phyloP scores from a whole-genome alignment of 257 asterid species.

The Euphrasia confusa region DNA sequence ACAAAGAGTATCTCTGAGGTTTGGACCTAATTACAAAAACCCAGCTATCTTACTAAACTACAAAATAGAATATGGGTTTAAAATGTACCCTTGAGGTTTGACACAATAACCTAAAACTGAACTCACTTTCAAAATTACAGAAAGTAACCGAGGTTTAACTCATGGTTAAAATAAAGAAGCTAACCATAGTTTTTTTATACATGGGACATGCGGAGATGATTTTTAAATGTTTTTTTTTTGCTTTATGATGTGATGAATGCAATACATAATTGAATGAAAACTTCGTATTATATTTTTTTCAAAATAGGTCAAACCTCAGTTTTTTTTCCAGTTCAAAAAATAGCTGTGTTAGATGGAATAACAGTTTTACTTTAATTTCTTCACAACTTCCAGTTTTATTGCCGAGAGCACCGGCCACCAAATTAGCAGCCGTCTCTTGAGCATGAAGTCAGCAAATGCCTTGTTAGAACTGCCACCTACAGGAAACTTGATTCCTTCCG shows the following conservation, averaged over 20 bases:
- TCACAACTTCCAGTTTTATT: slow-evolving; percentile 53
- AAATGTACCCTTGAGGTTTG: neutral
- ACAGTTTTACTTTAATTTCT: slow-evolving; percentile 4
- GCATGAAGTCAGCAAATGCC: slow-evolving; percentile 95
- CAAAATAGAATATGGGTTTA: neutral
- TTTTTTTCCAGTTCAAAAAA: slow-evolving; percentile 13
- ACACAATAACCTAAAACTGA: neutral
- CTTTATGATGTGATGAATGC: neutral
- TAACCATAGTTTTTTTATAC: too few species aligned
- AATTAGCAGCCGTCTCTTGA: slow-evolving; percentile 80
- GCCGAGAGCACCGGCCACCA: slow-evolving; percentile 97
- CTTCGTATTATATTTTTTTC: neutral
- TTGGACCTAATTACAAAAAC: neutral
- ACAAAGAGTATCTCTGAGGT: neutral
- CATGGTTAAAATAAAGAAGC: too few species aligned
- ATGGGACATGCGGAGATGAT: too few species aligned
- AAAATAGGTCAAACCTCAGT: neutral
- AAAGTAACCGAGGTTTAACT: neutral
- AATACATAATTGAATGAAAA: neutral
- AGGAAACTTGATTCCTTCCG: slow-evolving; percentile 57
- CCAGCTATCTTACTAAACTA: neutral
- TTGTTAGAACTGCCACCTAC: slow-evolving; percentile 75
- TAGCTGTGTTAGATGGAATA: slow-evolving; percentile 18
- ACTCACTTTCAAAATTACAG: neutral
- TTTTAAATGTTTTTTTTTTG: too few species aligned